Percentiles rank a stretch among this genome's conserved stretches.
These are phyloP conservation scores for Pythium oligandrum DNA, from an alignment of 352 stramenopile genomes.

Conservation along the genomic window DNA sequence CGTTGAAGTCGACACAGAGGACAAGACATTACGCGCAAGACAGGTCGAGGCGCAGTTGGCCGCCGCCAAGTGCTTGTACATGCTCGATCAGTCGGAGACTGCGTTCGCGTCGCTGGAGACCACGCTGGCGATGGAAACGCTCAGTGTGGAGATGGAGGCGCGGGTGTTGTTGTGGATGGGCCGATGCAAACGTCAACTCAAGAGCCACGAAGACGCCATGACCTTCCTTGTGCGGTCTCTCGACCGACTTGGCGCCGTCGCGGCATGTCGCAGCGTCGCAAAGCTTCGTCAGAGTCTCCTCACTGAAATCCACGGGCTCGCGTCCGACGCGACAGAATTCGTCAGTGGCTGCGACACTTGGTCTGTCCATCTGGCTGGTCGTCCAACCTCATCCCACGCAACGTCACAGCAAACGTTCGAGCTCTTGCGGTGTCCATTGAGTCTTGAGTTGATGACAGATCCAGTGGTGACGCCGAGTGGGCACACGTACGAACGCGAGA, in stretches of 20 bases:
- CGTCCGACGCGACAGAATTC: conserved; percentile 25
- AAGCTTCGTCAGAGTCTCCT: conserved; percentile 49
- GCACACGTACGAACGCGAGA: conserved; percentile 58
- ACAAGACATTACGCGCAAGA: conserved; percentile 14
- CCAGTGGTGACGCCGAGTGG: conserved; percentile 56
- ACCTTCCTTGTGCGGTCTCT: conserved; percentile 43
- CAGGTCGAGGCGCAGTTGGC: conserved; percentile 43
- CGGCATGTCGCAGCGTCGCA: conserved; percentile 3
- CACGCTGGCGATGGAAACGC: conserved; percentile 26
- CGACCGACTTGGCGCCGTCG: conserved; percentile 37
- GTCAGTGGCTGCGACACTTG: background rate
- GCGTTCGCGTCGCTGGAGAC: conserved; percentile 39
- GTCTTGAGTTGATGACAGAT: conserved; percentile 59
- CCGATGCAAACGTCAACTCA: conserved; percentile 50
- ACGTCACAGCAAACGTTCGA: conserved; percentile 66
- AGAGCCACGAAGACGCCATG: conserved; percentile 43
- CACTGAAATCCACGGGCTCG: conserved; percentile 61
- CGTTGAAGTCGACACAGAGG: conserved; percentile 7
- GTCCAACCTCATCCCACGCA: background rate
- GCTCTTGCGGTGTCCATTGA: conserved; percentile 54
- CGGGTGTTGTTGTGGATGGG: conserved; percentile 55
- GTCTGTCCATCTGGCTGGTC: background rate
- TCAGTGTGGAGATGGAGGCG: conserved; percentile 26
- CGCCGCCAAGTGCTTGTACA: conserved; percentile 62
- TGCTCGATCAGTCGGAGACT: conserved; percentile 42